phyloP scores from a whole-genome alignment of 2,329 filamentous ascomycete genomes.

The Aureobasidium sp. region DNA sequence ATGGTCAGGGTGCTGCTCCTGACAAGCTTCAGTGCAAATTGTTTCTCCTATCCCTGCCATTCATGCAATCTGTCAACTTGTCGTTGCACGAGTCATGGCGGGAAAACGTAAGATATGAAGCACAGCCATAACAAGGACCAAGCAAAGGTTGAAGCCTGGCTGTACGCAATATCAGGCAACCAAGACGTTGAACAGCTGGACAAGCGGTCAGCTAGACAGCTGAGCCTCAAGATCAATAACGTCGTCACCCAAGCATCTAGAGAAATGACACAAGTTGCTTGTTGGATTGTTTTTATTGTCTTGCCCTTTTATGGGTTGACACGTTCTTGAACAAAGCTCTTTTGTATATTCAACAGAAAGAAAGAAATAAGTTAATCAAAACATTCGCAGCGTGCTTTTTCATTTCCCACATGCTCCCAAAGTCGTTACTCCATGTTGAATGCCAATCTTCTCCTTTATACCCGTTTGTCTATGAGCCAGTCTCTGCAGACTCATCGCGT shows the following conservation, averaged over 20 bases:
- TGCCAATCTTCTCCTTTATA: not conserved
- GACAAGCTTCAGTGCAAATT: not conserved
- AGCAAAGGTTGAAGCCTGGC: not conserved
- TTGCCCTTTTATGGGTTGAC: not conserved
- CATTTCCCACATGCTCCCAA: slow-evolving; percentile 7
- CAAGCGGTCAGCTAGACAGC: not conserved
- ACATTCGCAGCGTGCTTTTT: not conserved
- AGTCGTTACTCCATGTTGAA: slow-evolving; percentile 15
- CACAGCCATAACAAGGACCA: not conserved
- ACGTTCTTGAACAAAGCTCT: too few species aligned
- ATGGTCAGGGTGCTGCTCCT: not conserved
- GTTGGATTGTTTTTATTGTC: not conserved
- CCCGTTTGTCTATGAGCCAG: not conserved
- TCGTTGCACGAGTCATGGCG: not conserved
- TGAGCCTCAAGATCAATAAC: not conserved
- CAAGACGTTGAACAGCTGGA: not conserved
- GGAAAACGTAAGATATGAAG: not conserved
- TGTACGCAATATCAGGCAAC: not conserved
- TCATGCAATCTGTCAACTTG: not conserved
- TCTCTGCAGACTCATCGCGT: not conserved
- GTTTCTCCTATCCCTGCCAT: not conserved
- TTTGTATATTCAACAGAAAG: not conserved
- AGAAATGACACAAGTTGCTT: not conserved
- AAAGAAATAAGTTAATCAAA: not conserved
- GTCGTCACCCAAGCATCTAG: not conserved